A percentile compares a stretch with the other conserved stretches of the same genome.
phyloP scores from a whole-genome alignment of 2,329 filamentous ascomycete species.

The Aspergillus quadricinctus region DNA sequence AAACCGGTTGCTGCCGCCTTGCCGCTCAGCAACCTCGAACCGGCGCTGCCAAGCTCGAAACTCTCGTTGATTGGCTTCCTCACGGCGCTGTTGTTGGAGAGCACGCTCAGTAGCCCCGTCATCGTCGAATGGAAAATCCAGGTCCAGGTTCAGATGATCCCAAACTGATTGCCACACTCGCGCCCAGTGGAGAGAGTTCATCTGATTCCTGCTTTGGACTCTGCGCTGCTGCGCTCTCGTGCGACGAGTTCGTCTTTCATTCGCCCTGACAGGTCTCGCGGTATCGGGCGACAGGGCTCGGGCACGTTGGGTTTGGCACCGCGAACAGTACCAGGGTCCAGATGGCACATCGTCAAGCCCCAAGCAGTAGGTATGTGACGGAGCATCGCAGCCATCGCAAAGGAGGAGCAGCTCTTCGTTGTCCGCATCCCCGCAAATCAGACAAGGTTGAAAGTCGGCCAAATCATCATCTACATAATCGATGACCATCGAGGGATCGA shows the following conservation, averaged over 20 bases:
- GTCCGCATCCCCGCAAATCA: constrained; percentile 75
- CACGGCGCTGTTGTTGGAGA: constrained; percentile 46
- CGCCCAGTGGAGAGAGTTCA: constrained; percentile 59
- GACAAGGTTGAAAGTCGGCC: constrained; percentile 65
- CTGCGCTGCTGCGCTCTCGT: constrained; percentile 44
- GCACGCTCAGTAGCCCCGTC: constrained; percentile 58
- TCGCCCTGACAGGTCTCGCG: constrained; percentile 24
- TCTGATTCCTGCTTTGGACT: constrained; percentile 36
- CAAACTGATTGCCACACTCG: constrained; percentile 86
- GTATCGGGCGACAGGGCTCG: constrained; percentile 35
- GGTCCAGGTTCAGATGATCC: constrained; percentile 70
- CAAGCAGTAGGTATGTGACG: constrained; percentile 89
- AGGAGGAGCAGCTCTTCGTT: constrained; percentile 81
- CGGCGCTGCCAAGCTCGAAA: constrained; percentile 76
- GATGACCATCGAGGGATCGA: constrained; percentile 66
- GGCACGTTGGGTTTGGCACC: constrained; percentile 57
- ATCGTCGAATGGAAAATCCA: constrained; percentile 81
- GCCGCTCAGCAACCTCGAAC: constrained; percentile 72
- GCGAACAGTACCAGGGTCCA: constrained; percentile 86
- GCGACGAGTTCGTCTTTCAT: constrained; percentile 46
- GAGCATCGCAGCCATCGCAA: constrained; percentile 85
- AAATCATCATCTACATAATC: constrained; percentile 65
- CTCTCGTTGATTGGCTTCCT: constrained; percentile 53
- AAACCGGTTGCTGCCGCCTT: constrained; percentile 71
- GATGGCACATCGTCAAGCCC: constrained; percentile 72